Percentiles rank a stretch among this genome's conserved stretches.
These are phyloP conservation scores for Reutealis trisperma DNA, from an alignment of 345 rosid genomes.

Conservation along the genomic window DNA sequence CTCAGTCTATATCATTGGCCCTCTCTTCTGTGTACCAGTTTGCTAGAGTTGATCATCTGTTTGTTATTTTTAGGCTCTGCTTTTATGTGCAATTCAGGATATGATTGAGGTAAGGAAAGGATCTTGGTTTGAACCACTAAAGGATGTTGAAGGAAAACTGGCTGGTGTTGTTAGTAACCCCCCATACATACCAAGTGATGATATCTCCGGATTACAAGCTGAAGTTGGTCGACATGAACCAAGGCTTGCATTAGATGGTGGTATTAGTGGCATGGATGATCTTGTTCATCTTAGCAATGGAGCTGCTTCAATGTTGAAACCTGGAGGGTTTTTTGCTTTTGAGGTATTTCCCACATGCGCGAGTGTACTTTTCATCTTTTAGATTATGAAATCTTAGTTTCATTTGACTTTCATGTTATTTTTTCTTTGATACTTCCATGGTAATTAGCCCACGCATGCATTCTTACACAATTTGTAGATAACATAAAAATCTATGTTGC, in stretches of 20 bases:
- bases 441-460: neutral
- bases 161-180: constrained; percentile 87
- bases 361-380: neutral
- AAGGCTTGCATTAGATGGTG: constrained; percentile 85
- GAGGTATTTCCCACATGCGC: constrained; percentile 48
- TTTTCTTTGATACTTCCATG: neutral
- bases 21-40: neutral
- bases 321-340: constrained; percentile 67
- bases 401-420: neutral
- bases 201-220: constrained; percentile 70
- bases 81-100: constrained; percentile 38
- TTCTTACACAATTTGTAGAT: neutral
- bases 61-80: constrained; percentile 4
- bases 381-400: neutral
- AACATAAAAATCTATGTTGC: neutral
- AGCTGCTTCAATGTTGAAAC: constrained; percentile 65
- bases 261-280: constrained; percentile 62
- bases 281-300: constrained; percentile 71
- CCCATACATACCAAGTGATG: constrained; percentile 77
- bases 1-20: neutral
- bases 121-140: constrained; percentile 81
- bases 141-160: constrained; percentile 62
- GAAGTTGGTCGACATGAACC: constrained; percentile 95
- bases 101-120: constrained; percentile 63
- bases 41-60: neutral